These are phyloP conservation scores for Salix brachista DNA, from an alignment of 345 rosid genomes.

Conservation along the genomic window DNA sequence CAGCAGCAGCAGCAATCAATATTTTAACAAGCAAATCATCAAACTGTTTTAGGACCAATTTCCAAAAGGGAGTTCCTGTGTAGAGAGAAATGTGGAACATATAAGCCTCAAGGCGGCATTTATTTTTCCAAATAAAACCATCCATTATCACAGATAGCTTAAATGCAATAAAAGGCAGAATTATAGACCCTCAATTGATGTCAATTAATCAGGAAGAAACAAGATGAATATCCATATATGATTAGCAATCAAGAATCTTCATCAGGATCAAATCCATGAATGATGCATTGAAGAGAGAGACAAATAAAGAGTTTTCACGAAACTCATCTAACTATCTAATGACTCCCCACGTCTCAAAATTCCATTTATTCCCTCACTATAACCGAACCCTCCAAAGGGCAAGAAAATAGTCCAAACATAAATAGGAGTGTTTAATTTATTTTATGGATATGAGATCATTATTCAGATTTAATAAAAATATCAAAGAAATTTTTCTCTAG, in stretches of 20 bases:
- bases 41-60: constrained; percentile 89
- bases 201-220: not conserved
- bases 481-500: too few species aligned
- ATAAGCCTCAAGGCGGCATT: constrained; percentile 7
- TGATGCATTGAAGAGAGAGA: not conserved
- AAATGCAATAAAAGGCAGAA: not conserved
- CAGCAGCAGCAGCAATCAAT: constrained; percentile 85
- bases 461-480: too few species aligned
- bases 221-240: not conserved
- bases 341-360: not conserved
- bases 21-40: constrained; percentile 99
- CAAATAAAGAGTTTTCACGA: not conserved
- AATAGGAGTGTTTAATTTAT: too few species aligned
- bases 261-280: not conserved
- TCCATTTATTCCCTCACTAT: not conserved
- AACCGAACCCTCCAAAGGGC: not conserved
- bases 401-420: not conserved
- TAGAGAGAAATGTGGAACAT: constrained; percentile 17
- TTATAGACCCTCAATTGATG: not conserved
- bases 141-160: not conserved
- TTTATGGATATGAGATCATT: too few species aligned
- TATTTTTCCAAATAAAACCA: not conserved
- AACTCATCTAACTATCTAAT: not conserved
- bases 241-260: not conserved
- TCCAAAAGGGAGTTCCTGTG: constrained; percentile 97